phyloP scores from a whole-genome alignment of 352 stramenopile genomes.

The Pythium pectinolyticum region DNA sequence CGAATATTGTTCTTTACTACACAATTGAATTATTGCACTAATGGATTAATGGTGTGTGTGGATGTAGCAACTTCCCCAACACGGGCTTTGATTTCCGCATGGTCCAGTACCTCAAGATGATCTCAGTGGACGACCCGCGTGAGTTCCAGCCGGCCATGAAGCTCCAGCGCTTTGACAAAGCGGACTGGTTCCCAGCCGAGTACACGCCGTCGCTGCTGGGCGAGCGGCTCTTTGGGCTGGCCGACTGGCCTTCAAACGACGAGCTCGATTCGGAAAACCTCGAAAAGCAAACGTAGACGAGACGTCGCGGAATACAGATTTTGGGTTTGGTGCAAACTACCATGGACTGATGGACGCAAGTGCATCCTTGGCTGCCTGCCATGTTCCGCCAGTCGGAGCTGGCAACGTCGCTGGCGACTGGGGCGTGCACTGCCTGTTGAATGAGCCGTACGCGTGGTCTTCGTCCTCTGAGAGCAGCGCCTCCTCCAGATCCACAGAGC shows the following conservation, averaged over 20 bases:
- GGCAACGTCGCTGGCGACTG: constrained; percentile 4
- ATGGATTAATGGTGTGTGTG: neutral
- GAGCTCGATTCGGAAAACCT: constrained; percentile 14
- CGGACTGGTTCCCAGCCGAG: constrained; percentile 40
- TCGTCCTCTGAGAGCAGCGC: constrained; percentile 69
- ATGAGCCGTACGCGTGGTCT: constrained; percentile 68
- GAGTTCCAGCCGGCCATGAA: constrained; percentile 44
- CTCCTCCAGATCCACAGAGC: constrained; percentile 63
- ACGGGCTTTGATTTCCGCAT: constrained; percentile 48
- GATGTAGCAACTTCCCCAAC: constrained; percentile 44
- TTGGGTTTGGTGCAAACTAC: constrained; percentile 28
- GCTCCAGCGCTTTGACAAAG: constrained; percentile 33
- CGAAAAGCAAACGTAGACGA: constrained; percentile 1
- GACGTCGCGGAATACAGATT: neutral
- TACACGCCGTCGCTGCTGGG: constrained; percentile 37
- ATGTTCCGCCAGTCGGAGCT: constrained; percentile 32
- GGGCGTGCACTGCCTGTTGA: constrained; percentile 26
- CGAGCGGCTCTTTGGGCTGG: constrained; percentile 38
- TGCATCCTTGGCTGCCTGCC: constrained; percentile 51
- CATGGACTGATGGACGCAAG: constrained; percentile 76
- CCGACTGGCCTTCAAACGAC: constrained; percentile 34
- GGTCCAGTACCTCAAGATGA: constrained; percentile 63
- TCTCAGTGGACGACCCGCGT: constrained; percentile 36
- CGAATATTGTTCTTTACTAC: no score
- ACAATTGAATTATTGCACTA: no score